Evolutionary conservation across 495 filamentous ascomycete species (phyloP), one percentile per base, ranked within the genome.

Genomic region (Chlorociboria aeruginascens): DNA sequence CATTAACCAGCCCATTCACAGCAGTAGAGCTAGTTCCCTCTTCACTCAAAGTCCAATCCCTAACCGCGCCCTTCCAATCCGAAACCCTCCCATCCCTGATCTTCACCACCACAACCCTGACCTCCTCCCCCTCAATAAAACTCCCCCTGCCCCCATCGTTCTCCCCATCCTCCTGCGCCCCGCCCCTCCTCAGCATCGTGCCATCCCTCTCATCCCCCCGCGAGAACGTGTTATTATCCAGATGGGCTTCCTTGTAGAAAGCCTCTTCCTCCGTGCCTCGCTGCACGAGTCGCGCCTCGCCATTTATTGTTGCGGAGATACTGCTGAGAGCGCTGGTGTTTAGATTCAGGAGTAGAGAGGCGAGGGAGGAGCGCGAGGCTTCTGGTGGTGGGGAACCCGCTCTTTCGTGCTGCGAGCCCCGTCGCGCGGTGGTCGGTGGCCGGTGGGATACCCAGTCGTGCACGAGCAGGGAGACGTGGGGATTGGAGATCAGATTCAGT

Each of bases 371-470:
- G 1, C 77, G 75, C 50, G 71, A 71, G 29, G 71, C 70, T 38
- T 79, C 79, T 10, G 80, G 76, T 6, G 75, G 76, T 9, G 82
- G 79, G 6, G 77, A 81, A 33, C 78, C 78, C 14, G 46, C 46
- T 12, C 53, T 35, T n/a, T 44, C 39, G 8, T 30, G 35, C 20
- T 25, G 41, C 9, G 64, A 55, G 20, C 54, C 50, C 4, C 58
- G 56, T 39, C 37, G 60, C 16, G 77, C 74, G 16, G 83, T 76
- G 32, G 88, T 89, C 0, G 87, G 85, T 8, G 90, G 88, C 12
- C 92, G 85, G 66, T 93, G 87, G 2, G 87, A 94, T 12, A 96
- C 87, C 92, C 90, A 98, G 65, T 98, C 92, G 67, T 98, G 92
- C 10, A 97, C 92, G 25, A 97, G 79, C n/a, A 98, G 68, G 1